Conservation (phyloP, 2,329 filamentous ascomycete species). For the Paracamarosporium sp. region DNA sequence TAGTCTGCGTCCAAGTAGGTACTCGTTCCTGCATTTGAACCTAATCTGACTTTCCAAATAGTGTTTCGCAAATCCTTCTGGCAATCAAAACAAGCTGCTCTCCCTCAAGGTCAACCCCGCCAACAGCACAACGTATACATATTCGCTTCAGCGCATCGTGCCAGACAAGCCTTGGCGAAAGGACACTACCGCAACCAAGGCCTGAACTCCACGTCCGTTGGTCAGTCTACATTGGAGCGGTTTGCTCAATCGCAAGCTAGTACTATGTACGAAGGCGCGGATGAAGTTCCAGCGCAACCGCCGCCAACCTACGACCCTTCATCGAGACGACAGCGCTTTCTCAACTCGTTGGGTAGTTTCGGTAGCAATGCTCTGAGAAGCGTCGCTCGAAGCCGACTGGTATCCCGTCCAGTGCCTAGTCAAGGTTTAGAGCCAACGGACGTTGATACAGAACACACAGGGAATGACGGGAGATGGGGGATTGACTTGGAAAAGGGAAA, state of each 20-base stretch:
- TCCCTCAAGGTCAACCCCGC: neutral
- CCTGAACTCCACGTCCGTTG: neutral
- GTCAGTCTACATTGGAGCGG: neutral
- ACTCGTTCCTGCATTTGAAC: neutral
- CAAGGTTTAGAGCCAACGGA: neutral
- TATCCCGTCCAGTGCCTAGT: neutral
- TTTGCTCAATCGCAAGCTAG: neutral
- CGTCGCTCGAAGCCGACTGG: neutral
- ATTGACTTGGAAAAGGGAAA: neutral
- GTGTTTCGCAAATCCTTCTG: constrained; percentile 13
- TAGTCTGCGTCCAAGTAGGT: constrained; percentile 16
- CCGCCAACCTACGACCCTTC: neutral
- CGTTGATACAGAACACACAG: neutral
- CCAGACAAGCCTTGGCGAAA: neutral
- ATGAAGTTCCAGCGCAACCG: neutral
- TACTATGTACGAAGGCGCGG: neutral
- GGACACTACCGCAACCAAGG: neutral
- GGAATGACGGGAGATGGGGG: neutral
- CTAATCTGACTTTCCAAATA: neutral
- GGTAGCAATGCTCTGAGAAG: neutral
- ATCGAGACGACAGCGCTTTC: neutral
- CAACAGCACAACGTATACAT: neutral
- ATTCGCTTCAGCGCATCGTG: neutral
- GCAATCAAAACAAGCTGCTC: neutral
- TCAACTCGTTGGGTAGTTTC: neutral